Evolutionary conservation across 768 basidiomycete genomes (phyloP).

Genomic region (Mycena maculata): DNA sequence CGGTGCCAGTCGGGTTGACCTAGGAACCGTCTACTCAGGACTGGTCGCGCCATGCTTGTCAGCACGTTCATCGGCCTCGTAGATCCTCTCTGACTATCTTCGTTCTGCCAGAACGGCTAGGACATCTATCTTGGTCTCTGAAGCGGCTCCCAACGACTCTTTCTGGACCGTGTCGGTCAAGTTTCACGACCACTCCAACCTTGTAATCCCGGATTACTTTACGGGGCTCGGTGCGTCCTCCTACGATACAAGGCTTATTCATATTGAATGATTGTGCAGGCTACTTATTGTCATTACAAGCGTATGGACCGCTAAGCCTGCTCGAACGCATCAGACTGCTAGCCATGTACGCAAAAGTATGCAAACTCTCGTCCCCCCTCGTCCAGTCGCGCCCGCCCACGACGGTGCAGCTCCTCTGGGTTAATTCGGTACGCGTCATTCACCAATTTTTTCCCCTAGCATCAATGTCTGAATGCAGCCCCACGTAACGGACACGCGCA

Average conservation of each 20-base stretch:
- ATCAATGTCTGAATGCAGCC: not conserved
- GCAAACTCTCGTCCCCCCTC: constrained; percentile 22
- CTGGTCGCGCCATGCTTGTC: constrained; percentile 25
- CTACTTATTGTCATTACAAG: constrained; percentile 23
- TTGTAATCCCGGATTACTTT: constrained; percentile 24
- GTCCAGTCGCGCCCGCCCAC: constrained; percentile 29
- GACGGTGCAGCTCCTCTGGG: constrained; percentile 29
- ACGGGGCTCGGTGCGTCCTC: constrained; percentile 20
- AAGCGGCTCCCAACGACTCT: not conserved
- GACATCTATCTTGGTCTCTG: constrained; percentile 12
- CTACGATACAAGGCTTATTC: not conserved
- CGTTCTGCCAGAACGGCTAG: constrained; percentile 2
- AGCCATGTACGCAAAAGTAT: constrained; percentile 27
- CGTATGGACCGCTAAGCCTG: not conserved
- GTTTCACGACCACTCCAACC: constrained; percentile 26
- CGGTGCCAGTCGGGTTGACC: constrained; percentile 3
- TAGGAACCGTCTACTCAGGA: constrained; percentile 1
- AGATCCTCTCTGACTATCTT: not conserved
- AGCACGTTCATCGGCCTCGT: not conserved
- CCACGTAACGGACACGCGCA: constrained; percentile 5
- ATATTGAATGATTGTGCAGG: not conserved
- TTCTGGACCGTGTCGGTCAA: constrained; percentile 17
- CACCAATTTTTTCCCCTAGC: not conserved
- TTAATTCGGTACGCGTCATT: constrained; percentile 8
- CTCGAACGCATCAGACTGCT: constrained; percentile 19